Evolutionary conservation across 352 stramenopile genomes (phyloP).

Genomic region (Phytophthora cryptogea): DNA sequence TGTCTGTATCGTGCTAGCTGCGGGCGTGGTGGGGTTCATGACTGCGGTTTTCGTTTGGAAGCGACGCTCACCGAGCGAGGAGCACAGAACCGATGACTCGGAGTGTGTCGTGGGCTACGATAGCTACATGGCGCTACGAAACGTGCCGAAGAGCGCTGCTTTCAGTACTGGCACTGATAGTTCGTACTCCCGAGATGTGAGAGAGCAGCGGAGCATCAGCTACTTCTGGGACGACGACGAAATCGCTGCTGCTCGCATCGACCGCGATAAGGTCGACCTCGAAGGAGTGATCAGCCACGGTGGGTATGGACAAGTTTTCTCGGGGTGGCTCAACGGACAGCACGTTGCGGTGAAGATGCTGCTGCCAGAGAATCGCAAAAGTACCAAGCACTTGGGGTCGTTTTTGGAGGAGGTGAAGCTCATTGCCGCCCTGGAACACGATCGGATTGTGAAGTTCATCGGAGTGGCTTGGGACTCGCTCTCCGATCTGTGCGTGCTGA

Average conservation of each 20-base stretch:
- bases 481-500: slow-evolving; percentile 31
- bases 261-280: slow-evolving; percentile 32
- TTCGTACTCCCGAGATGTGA: slow-evolving; percentile 16
- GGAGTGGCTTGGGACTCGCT: slow-evolving; percentile 35
- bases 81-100: slow-evolving; percentile 2
- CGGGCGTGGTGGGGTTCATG: slow-evolving; percentile 24
- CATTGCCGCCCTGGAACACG: slow-evolving; percentile 28
- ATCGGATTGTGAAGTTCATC: slow-evolving; percentile 28
- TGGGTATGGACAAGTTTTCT: slow-evolving; percentile 27
- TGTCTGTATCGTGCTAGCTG: slow-evolving; percentile 18
- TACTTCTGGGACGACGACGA: slow-evolving; percentile 39
- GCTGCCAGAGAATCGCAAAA: slow-evolving; percentile 32
- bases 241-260: slow-evolving; percentile 28
- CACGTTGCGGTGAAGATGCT: slow-evolving; percentile 40
- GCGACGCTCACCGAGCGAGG: slow-evolving; percentile 1
- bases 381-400: slow-evolving; percentile 19
- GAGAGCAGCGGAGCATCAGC: slow-evolving; percentile 32
- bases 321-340: slow-evolving; percentile 29
- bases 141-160: slow-evolving; percentile 16
- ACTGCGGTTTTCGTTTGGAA: slow-evolving; percentile 29
- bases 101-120: slow-evolving; percentile 7
- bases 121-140: slow-evolving; percentile 9
- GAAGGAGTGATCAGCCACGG: slow-evolving; percentile 27
- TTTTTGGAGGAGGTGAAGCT: slow-evolving; percentile 38
- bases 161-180: slow-evolving; percentile 26